A percentile compares a stretch with the other conserved stretches of the same genome.
Conservation (phyloP, 192 early-diverging fungal species). For the Anaeromyces robustus region DNA sequence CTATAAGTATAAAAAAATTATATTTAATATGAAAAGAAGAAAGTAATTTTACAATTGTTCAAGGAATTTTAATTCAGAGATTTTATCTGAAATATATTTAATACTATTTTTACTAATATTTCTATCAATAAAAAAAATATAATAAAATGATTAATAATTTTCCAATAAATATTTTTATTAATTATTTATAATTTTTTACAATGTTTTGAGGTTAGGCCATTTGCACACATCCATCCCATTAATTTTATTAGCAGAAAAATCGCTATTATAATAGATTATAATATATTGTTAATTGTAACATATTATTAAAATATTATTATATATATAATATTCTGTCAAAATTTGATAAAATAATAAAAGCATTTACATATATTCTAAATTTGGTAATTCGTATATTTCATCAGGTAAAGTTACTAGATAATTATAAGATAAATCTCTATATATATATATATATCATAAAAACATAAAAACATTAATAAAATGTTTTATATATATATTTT, state of each 20-base stretch:
- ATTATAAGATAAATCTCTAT: background rate
- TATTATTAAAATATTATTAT: too few species aligned
- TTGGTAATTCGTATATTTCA: background rate
- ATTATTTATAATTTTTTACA: background rate
- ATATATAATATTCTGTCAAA: too few species aligned
- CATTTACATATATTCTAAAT: background rate
- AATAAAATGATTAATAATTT: too few species aligned
- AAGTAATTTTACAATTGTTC: background rate
- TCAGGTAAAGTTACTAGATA: background rate
- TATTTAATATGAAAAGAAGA: background rate
- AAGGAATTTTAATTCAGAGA: background rate
- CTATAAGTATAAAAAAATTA: background rate
- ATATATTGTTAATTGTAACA: too few species aligned
- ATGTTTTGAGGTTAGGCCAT: background rate
- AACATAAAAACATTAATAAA: too few species aligned
- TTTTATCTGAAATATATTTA: background rate
- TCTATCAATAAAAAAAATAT: too few species aligned
- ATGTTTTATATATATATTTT: too few species aligned
- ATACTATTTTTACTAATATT: background rate
- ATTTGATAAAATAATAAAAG: too few species aligned
- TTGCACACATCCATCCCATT: background rate
- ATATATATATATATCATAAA: too few species aligned
- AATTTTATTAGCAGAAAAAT: background rate
- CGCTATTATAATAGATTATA: too few species aligned
- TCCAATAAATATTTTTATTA: too few species aligned